Conservation (phyloP, 148 eudicot genomes). For the Rhododendron kiyosumense region DNA sequence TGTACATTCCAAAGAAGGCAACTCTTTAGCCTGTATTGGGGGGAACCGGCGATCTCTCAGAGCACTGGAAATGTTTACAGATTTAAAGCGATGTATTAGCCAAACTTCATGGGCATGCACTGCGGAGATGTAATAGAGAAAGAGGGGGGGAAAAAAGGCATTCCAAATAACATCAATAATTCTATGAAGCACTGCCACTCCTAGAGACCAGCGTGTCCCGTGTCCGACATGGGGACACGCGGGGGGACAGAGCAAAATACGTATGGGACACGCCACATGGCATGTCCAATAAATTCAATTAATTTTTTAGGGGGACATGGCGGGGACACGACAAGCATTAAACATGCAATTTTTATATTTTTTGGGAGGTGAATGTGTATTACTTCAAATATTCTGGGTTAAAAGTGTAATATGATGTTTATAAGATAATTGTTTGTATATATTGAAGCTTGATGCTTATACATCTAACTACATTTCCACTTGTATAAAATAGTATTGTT, state of each 20-base stretch:
- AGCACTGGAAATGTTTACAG: conserved; percentile 55
- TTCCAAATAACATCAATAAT: not conserved
- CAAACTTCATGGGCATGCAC: conserved; percentile 6
- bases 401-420: no score
- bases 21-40: conserved; percentile 88
- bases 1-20: conserved; percentile 90
- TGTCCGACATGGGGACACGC: no score
- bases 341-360: not conserved
- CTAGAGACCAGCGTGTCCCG: not conserved
- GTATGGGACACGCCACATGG: not conserved
- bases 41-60: conserved; percentile 88
- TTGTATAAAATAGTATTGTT: no score
- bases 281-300: no score
- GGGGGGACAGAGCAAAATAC: not conserved
- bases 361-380: no score
- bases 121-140: not conserved
- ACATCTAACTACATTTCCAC: no score
- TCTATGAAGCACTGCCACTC: not conserved
- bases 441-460: no score
- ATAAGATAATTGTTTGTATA: no score
- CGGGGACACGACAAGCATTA: not conserved
- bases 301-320: not conserved
- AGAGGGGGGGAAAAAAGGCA: not conserved
- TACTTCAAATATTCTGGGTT: not conserved
- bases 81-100: conserved; percentile 12